Evolutionary conservation across 2,329 filamentous ascomycete genomes (phyloP).

Genomic region (Hortaea werneckii): DNA sequence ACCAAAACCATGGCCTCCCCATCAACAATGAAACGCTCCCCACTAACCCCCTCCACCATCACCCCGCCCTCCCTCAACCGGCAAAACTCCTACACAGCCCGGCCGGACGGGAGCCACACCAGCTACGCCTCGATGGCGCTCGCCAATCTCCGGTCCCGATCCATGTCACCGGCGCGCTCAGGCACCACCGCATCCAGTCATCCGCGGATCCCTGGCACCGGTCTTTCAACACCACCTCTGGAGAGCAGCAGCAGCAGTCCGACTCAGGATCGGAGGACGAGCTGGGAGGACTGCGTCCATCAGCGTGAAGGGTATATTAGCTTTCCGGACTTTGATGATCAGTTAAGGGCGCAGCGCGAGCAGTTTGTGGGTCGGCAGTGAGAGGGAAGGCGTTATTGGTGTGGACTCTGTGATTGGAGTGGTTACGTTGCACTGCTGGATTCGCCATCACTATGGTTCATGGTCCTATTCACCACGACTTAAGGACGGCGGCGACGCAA

Average conservation of each 20-base stretch:
- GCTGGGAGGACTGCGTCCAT: slow-evolving; percentile 23
- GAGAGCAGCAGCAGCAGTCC: slow-evolving; percentile 5
- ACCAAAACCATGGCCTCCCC: background rate
- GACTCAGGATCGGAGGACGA: slow-evolving; percentile 11
- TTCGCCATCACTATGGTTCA: too few relatives aligned
- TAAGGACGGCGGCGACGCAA: too few relatives aligned
- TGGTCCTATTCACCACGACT: too few relatives aligned
- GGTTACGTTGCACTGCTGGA: too few relatives aligned
- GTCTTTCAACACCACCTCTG: slow-evolving; percentile 10
- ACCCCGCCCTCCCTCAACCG: slow-evolving; percentile 18
- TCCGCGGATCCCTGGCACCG: slow-evolving; percentile 2
- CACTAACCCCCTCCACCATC: slow-evolving; percentile 16
- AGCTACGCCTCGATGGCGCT: slow-evolving; percentile 3
- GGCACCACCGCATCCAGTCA: background rate
- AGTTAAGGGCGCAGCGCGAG: slow-evolving; percentile 6
- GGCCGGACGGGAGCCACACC: background rate
- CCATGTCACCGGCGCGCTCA: slow-evolving; percentile 13
- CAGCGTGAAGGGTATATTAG: slow-evolving; percentile 24
- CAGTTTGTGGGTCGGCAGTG: slow-evolving; percentile 5
- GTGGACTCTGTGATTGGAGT: too few relatives aligned
- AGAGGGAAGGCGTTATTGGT: background rate
- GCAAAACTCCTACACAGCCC: slow-evolving; percentile 15
- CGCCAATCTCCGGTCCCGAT: slow-evolving; percentile 15
- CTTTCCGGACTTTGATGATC: slow-evolving; percentile 25
- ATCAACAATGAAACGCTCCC: slow-evolving; percentile 7